These are phyloP conservation scores for Barnettozyma sp. DNA, from an alignment of 805 yeast species.

Conservation along the genomic window DNA sequence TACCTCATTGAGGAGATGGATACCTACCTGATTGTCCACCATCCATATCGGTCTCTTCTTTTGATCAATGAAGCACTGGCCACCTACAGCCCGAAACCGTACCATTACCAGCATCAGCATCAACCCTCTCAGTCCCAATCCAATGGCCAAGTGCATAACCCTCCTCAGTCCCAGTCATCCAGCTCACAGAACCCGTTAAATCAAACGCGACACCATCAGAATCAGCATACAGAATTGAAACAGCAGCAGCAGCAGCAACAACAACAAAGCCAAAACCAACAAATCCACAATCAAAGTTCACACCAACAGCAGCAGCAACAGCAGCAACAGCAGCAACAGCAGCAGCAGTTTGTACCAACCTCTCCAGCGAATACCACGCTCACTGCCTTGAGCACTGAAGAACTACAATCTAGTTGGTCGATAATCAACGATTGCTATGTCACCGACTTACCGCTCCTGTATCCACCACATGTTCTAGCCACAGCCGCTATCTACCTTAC, in stretches of 20 bases:
- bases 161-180: too few relatives aligned
- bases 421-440: slow-evolving; percentile 83
- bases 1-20: slow-evolving; percentile 85
- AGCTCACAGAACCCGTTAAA: too few relatives aligned
- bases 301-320: neutral
- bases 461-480: slow-evolving; percentile 88
- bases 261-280: too few relatives aligned
- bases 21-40: slow-evolving; percentile 63
- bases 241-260: too few relatives aligned
- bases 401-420: slow-evolving; percentile 83
- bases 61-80: slow-evolving; percentile 36
- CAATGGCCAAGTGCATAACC: too few relatives aligned
- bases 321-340: slow-evolving; percentile 1
- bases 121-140: too few relatives aligned
- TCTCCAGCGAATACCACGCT: slow-evolving; percentile 14
- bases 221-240: too few relatives aligned
- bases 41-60: slow-evolving; percentile 60
- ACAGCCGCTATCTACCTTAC: slow-evolving; percentile 76
- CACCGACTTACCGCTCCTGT: slow-evolving; percentile 75
- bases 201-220: too few relatives aligned
- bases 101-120: neutral
- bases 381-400: slow-evolving; percentile 49
- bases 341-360: neutral
- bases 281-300: too few relatives aligned
- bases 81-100: slow-evolving; percentile 19